A percentile compares a stretch with the other conserved stretches of the same genome.
phyloP scores from a whole-genome alignment of 83 land plant species.

The Picea abies region DNA sequence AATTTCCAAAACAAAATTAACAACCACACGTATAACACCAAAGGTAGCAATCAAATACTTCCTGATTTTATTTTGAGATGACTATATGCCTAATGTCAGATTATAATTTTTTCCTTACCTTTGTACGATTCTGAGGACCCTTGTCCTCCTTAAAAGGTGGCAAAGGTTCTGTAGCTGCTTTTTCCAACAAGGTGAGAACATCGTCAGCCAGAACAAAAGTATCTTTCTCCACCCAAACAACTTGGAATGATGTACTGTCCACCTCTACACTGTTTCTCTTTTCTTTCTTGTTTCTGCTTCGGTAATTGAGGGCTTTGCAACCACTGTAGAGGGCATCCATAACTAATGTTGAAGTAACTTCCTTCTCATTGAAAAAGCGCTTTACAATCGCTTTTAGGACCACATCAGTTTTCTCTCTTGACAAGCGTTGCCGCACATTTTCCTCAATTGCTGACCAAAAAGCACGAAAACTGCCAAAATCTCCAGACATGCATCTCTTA shows the following conservation, averaged over 20 bases:
- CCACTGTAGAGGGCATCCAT: constrained; percentile 99
- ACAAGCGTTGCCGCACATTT: constrained; percentile 72
- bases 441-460: constrained; percentile 94
- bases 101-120: constrained; percentile 44
- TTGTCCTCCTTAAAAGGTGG: constrained; percentile 96
- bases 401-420: constrained; percentile 85
- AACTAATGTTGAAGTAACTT: constrained; percentile 98
- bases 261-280: constrained; percentile 45
- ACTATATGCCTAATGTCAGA: too few species aligned
- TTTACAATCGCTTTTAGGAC: constrained; percentile 94
- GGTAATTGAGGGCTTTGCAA: constrained; percentile 84
- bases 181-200: constrained; percentile 78
- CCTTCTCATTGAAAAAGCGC: constrained; percentile 97
- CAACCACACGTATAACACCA: too few species aligned
- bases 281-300: constrained; percentile 61
- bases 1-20: too few species aligned
- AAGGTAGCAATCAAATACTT: too few species aligned
- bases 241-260: constrained; percentile 71
- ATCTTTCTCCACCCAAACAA: constrained; percentile 94
- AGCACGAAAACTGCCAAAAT: constrained; percentile 70
- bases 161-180: constrained; percentile 82
- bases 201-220: constrained; percentile 96
- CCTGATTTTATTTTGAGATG: too few species aligned
- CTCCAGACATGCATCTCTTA: constrained; percentile 6
- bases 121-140: constrained; percentile 94